Base-by-base conservation (phyloP, 768 basidiomycete genomes). In the Lactifluus hygrophoroides region DNA sequence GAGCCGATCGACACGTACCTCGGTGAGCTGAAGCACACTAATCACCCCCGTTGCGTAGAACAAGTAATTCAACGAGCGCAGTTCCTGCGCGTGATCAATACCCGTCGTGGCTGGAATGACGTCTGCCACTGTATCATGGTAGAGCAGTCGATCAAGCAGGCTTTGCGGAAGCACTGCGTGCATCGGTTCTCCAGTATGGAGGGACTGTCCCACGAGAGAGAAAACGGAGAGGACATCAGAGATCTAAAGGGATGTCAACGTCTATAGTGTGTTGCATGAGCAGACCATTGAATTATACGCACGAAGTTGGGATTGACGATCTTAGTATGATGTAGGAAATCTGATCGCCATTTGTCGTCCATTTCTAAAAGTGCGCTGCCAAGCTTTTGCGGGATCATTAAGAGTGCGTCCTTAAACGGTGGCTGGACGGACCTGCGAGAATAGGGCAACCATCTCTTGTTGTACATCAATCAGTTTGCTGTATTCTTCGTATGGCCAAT, bases 231-330 rank as follows among this genome's bases (percentile, higher is more conserved):
- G 72, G 8, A 79, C 73, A 55, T 81, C 80, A 27, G 69, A 66
- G 48, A 72, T 73, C 72, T 76, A 58, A 5, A 30, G 17, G n/a
- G 19, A 28, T 32, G 17, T 27, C 28, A 50, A 30, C 11, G 30
- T 30, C n/a, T 51, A 19, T 17, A 28, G 2, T 6, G 25, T 10
- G 13, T 10, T 35, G 1, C 32, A 13, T 9, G 27, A 25, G 7
- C 42, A 34, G 27, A 21, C 42, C 19, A 37, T 40, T 14, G 21
- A 4, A 38, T n/a, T n/a, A 3, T 30, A 74, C 75, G 61, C 57
- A 79, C 80, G 61, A 82, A 80, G 63, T 77, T 75, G 0, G 82
- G 81, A 64, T 83, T 79, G 40, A 83, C 70, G 54, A 80, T 74
- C 34, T 76, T 74, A 2, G 78, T 80, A 49, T 71, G 68, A 30